phyloP scores from a whole-genome alignment of 768 basidiomycete genomes.

The Leccinum uliginosum region DNA sequence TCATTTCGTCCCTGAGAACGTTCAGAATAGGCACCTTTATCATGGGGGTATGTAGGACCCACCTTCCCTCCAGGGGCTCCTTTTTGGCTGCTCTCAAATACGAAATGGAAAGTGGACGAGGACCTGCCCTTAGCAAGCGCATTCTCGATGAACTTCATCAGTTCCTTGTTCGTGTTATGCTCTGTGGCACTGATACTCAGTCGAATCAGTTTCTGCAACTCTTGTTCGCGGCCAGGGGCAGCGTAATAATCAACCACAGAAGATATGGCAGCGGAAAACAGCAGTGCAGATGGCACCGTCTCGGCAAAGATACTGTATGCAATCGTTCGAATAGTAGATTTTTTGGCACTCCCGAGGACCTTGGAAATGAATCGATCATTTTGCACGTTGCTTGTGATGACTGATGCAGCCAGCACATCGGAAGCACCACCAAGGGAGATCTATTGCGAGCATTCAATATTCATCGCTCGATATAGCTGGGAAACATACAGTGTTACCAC shows the following conservation, averaged over 20 bases:
- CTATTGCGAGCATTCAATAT: not conserved
- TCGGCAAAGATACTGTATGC: constrained; percentile 49
- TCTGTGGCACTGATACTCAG: constrained; percentile 28
- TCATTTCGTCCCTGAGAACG: no score
- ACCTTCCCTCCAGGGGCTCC: constrained; percentile 25
- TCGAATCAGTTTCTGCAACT: constrained; percentile 34
- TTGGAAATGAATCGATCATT: constrained; percentile 20
- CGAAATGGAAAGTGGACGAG: not conserved
- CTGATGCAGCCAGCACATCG: constrained; percentile 16
- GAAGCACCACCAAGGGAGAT: constrained; percentile 17
- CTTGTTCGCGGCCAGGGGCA: constrained; percentile 31
- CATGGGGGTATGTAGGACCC: constrained; percentile 30
- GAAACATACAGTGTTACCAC: constrained; percentile 19
- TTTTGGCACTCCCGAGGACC: constrained; percentile 2
- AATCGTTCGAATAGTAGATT: constrained; percentile 30
- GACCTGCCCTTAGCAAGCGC: constrained; percentile 40
- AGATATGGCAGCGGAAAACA: constrained; percentile 53
- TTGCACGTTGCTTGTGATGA: constrained; percentile 21
- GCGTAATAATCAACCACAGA: constrained; percentile 62
- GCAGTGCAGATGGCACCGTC: constrained; percentile 48
- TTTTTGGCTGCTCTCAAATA: constrained; percentile 26
- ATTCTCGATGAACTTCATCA: constrained; percentile 43
- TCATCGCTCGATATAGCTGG: not conserved
- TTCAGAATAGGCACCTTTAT: no score
- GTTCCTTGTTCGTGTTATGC: constrained; percentile 20